Conservation (phyloP, 768 basidiomycete genomes). For the Omphalotus guepiniiformis region DNA sequence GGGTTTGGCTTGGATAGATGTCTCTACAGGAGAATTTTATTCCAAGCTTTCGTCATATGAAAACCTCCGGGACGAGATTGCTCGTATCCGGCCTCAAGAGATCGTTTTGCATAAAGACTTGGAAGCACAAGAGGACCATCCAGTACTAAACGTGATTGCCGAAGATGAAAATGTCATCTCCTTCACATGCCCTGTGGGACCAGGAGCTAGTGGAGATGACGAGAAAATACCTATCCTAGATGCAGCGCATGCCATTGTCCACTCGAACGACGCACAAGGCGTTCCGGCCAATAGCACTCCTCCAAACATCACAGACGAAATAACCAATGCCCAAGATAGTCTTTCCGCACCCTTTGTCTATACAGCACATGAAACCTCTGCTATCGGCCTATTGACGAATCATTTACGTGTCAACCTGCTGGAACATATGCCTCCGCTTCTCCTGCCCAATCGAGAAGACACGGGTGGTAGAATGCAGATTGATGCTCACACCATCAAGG, state of each 20-base stretch:
- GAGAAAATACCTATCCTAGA: conserved; percentile 1
- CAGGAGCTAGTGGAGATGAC: conserved; percentile 5
- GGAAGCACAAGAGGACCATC: conserved; percentile 33
- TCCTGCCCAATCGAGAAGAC: conserved; percentile 53
- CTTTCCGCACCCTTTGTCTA: conserved; percentile 21
- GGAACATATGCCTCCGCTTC: conserved; percentile 71
- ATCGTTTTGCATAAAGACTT: conserved; percentile 59
- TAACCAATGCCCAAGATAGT: conserved; percentile 12
- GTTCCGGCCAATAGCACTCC: neutral
- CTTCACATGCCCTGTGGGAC: neutral
- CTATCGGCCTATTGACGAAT: conserved; percentile 57
- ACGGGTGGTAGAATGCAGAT: conserved; percentile 72
- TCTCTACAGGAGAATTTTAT: conserved; percentile 93
- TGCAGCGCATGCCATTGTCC: neutral
- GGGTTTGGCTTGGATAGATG: conserved; percentile 93
- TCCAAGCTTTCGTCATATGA: conserved; percentile 55
- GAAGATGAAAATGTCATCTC: conserved; percentile 58
- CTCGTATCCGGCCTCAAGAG: conserved; percentile 77
- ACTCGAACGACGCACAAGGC: neutral
- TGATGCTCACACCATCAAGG: conserved; percentile 83
- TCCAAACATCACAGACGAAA: conserved; percentile 16
- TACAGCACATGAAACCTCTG: conserved; percentile 43
- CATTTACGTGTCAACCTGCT: conserved; percentile 67
- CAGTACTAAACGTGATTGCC: conserved; percentile 42
- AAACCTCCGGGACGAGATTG: conserved; percentile 73